Evolutionary conservation across 2,329 filamentous ascomycete genomes (phyloP).

Genomic region (Dendryphion nanum): DNA sequence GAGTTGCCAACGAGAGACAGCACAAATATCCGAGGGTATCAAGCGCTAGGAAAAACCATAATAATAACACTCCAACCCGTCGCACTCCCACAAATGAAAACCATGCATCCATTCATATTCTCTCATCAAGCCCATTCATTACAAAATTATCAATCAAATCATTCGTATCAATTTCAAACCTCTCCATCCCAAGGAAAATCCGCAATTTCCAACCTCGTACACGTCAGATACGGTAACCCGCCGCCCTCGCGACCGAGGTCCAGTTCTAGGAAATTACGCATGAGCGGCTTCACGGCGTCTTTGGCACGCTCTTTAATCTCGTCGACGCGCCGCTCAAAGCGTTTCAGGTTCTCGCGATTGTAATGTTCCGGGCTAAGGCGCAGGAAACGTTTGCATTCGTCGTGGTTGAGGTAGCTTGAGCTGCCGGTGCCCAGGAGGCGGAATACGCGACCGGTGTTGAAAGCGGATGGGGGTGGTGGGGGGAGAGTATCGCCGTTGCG

Average conservation of each 20-base stretch:
- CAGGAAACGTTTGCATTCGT: conserved; percentile 87
- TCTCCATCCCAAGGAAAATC: conserved; percentile 63
- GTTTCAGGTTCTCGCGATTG: conserved; percentile 77
- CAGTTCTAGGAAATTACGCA: conserved; percentile 80
- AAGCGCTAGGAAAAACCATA: conserved; percentile 5
- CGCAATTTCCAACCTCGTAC: conserved; percentile 59
- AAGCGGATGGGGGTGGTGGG: conserved; percentile 42
- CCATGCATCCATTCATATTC: neutral
- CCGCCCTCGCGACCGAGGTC: conserved; percentile 59
- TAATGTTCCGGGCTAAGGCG: conserved; percentile 82
- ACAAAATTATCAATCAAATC: neutral
- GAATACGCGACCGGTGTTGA: conserved; percentile 71
- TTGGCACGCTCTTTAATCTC: conserved; percentile 83
- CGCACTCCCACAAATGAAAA: neutral
- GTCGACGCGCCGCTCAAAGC: conserved; percentile 84
- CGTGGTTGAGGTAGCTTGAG: conserved; percentile 70
- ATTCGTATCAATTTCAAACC: conserved; percentile 7
- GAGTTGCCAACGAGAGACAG: neutral
- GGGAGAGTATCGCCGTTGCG: conserved; percentile 16
- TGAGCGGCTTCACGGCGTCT: conserved; percentile 79
- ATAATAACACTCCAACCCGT: conserved; percentile 3
- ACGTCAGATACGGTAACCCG: conserved; percentile 62
- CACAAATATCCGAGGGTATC: conserved; percentile 9
- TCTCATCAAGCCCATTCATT: neutral
- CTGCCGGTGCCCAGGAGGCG: conserved; percentile 68